phyloP scores from a whole-genome alignment of 345 rosid species.

The Salix exigua region DNA sequence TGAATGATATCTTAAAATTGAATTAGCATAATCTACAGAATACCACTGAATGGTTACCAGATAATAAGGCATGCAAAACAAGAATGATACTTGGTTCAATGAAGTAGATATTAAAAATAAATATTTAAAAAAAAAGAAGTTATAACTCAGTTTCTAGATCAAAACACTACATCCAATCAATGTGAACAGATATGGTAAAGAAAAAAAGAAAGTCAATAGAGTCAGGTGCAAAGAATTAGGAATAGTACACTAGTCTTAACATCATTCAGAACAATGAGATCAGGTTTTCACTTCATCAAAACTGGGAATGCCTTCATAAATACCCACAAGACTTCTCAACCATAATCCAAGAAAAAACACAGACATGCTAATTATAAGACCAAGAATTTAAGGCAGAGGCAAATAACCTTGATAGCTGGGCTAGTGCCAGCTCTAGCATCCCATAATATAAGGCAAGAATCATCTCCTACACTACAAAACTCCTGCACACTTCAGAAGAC shows the following conservation, averaged over 20 bases:
- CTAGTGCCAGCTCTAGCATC: slow-evolving; percentile 88
- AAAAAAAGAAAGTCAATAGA: neutral
- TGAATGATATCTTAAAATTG: neutral
- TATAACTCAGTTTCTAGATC: neutral
- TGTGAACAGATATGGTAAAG: neutral
- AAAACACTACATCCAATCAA: neutral
- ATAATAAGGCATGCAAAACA: neutral
- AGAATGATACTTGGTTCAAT: neutral
- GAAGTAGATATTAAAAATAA: neutral
- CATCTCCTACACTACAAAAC: slow-evolving; percentile 98
- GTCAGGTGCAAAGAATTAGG: neutral
- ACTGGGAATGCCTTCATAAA: neutral
- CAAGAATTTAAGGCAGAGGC: neutral
- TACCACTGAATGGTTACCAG: neutral
- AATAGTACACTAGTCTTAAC: neutral
- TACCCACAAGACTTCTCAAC: neutral
- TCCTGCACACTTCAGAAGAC: slow-evolving; percentile 74
- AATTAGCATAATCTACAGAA: neutral
- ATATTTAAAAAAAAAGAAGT: neutral
- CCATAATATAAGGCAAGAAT: slow-evolving; percentile 98
- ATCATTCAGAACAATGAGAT: neutral
- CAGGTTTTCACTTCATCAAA: neutral
- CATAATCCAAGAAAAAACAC: neutral
- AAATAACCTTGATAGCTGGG: slow-evolving; percentile 70
- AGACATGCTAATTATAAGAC: neutral